These are phyloP conservation scores for Eutrema japonicum DNA, from an alignment of 345 rosid genomes.

Conservation along the genomic window DNA sequence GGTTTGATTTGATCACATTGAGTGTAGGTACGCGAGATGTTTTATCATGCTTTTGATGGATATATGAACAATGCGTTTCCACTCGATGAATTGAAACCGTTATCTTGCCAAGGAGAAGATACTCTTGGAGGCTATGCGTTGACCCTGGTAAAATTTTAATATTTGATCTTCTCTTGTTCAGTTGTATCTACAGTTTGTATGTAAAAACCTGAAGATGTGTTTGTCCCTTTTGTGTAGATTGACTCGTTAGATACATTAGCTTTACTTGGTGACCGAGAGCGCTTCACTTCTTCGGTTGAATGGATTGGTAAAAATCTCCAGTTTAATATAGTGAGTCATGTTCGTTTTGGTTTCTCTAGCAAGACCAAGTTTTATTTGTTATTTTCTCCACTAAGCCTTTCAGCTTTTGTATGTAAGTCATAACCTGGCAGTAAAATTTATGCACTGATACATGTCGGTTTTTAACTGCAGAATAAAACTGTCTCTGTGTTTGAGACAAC, in stretches of 20 bases:
- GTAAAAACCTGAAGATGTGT: slow-evolving; percentile 31
- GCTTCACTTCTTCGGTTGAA: slow-evolving; percentile 77
- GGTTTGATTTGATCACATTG: background rate
- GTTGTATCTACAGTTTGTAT: background rate
- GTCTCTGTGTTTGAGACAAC: slow-evolving; percentile 93
- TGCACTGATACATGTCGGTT: slow-evolving; percentile 8
- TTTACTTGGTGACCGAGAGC: slow-evolving; percentile 82
- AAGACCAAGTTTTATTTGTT: slow-evolving; percentile 4
- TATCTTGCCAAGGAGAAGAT: slow-evolving; percentile 93
- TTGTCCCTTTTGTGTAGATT: slow-evolving; percentile 55
- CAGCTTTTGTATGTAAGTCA: background rate
- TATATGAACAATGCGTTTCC: slow-evolving; percentile 98
- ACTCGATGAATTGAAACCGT: slow-evolving; percentile 84
- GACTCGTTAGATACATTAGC: slow-evolving; percentile 92
- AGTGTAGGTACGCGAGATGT: slow-evolving; percentile 88
- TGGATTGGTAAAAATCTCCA: slow-evolving; percentile 98
- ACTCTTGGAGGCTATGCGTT: slow-evolving; percentile 94
- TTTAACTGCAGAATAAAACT: slow-evolving; percentile 79
- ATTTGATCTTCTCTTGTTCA: background rate
- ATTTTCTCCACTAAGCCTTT: slow-evolving; percentile 2
- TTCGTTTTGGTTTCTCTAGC: slow-evolving; percentile 35
- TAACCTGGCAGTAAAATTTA: background rate
- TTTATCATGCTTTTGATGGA: slow-evolving; percentile 97
- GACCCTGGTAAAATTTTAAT: slow-evolving; percentile 64
- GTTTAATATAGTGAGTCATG: slow-evolving; percentile 96